These are phyloP conservation scores for Blastocystis sp. DNA, from an alignment of 352 stramenopile genomes.

Conservation along the genomic window DNA sequence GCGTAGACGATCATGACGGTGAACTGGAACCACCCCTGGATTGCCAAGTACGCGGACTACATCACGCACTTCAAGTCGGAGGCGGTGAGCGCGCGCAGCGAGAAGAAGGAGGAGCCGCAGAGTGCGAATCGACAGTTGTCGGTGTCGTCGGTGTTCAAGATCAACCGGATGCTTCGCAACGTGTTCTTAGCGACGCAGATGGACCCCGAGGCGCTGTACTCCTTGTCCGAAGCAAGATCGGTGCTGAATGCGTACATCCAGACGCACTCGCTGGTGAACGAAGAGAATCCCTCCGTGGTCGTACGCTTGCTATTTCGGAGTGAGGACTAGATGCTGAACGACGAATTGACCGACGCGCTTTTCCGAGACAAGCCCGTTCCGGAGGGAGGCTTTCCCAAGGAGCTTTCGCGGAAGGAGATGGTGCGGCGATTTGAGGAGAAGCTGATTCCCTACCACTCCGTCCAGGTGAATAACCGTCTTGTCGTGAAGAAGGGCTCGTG, in stretches of 20 bases:
- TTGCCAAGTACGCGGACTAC: conserved; percentile 7
- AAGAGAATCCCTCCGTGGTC: background rate
- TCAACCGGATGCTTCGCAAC: background rate
- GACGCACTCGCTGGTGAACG: background rate
- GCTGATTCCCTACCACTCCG: conserved; percentile 45
- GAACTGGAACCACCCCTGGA: background rate
- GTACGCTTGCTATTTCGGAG: background rate
- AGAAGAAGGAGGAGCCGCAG: background rate
- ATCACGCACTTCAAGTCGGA: conserved; percentile 26
- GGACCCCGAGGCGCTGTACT: background rate
- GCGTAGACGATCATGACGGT: conserved; percentile 45
- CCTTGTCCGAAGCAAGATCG: background rate
- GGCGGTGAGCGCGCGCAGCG: background rate
- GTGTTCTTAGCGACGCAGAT: conserved; percentile 19
- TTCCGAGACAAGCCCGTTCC: conserved; percentile 50
- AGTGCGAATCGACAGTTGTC: background rate
- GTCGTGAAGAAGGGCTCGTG: conserved; percentile 59
- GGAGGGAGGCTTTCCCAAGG: conserved; percentile 17
- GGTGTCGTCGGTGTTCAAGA: background rate
- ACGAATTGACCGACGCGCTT: conserved; percentile 16
- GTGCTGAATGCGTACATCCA: conserved; percentile 18
- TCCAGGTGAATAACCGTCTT: conserved; percentile 15
- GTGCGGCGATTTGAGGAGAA: conserved; percentile 29
- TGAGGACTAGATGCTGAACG: conserved; percentile 13
- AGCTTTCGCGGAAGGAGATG: conserved; percentile 9